Evolutionary conservation across 176 grass and related monocot genomes (phyloP), one percentile per base, ranked within the genome.

Genomic region (Elymus sibiricus): DNA sequence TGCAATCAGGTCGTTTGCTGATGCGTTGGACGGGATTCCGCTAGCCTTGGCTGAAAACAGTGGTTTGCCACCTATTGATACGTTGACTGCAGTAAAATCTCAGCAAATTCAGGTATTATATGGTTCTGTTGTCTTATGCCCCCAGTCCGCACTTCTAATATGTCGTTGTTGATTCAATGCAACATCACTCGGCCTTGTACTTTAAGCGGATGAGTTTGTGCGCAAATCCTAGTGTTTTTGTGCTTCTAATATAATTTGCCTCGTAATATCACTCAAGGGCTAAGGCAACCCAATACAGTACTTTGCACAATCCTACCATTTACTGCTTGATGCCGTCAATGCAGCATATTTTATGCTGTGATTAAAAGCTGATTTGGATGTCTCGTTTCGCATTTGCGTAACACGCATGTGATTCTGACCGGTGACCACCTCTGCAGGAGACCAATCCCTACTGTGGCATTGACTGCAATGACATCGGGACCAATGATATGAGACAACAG

Each of bases 1-100:
- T 89, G 93, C 93, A 81, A 91, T 98, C 83, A 98, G 91, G 83
- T 94, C 89, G 11, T 98, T 98, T 73, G 95, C 90, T 89, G 91
- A 94, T 78, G 93, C 90, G 49, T 81, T 98, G 75, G 96, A 95
- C 62, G 65, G 86, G 66, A 82, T 98, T 58, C 92, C 96, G 61
- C 86, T 98, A 81, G 93, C 96, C 76, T 89, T 95, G 53, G 91
- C 93, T 43, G 90, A 98, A 84, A 98, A 95, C 71, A 92, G 96
- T 84, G 96, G 93, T 62, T 91, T 95, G 74, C 53, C 87, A 61
- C 93, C 93, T 76, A 92, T 98, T 80, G 86, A 94, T 92, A 98
- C 90, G 5, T 78, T 95, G 38, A 94, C 96, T 24, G 91, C 51
- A 1, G 93, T 95, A 46, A 98, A 98, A 91, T 87, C 90, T 89